These are phyloP conservation scores for Solanum ossicruentum DNA, from an alignment of 257 asterid genomes.

Conservation along the genomic window DNA sequence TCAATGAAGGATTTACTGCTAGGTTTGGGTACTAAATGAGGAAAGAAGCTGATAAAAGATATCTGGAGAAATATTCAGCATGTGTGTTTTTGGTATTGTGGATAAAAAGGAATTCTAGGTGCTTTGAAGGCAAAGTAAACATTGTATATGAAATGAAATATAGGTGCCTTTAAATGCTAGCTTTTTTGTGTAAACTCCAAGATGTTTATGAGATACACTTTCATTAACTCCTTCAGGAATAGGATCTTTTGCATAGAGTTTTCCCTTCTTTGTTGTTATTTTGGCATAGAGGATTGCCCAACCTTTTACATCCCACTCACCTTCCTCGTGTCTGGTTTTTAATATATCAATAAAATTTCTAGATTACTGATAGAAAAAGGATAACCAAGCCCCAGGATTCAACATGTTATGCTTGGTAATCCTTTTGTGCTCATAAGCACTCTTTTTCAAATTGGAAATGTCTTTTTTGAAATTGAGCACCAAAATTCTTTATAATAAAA, in stretches of 20 bases:
- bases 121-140: background rate
- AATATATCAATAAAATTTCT: background rate
- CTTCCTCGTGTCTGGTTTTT: background rate
- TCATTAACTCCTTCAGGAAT: background rate
- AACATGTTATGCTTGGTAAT: background rate
- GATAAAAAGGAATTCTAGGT: background rate
- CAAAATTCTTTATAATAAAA: background rate
- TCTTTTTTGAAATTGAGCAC: background rate
- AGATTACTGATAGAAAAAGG: background rate
- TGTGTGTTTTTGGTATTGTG: background rate
- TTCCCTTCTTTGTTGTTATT: background rate
- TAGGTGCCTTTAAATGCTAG: background rate
- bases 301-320: background rate
- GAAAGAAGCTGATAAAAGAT: background rate
- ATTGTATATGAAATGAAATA: background rate
- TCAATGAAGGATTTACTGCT: background rate
- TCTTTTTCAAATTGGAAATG: background rate
- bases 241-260: background rate
- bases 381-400: background rate
- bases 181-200: background rate
- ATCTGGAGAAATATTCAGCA: background rate
- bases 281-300: background rate
- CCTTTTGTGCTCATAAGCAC: background rate
- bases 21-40: background rate
- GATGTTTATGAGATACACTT: background rate